These are phyloP conservation scores for Lipomyces starkeyi DNA, from an alignment of 805 yeast species.

Conservation along the genomic window DNA sequence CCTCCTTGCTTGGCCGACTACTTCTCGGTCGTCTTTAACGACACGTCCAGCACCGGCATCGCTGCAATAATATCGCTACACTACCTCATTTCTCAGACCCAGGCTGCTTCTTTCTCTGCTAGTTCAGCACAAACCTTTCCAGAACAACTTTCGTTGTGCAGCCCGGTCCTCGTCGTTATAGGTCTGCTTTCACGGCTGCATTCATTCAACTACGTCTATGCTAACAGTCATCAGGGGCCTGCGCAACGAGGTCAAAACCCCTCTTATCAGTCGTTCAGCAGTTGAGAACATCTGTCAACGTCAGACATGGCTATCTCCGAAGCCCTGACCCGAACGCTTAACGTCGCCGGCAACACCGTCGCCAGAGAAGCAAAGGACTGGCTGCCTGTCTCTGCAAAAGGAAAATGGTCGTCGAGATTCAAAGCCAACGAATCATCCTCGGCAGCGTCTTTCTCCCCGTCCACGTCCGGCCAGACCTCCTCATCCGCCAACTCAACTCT, in stretches of 20 bases:
- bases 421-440: constrained; percentile 9
- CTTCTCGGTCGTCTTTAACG: too few species aligned
- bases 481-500: neutral
- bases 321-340: neutral
- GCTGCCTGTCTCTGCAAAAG: constrained; percentile 27
- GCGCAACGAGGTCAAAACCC: neutral
- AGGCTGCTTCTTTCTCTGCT: too few species aligned
- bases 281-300: neutral
- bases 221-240: neutral
- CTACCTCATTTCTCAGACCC: too few species aligned
- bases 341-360: neutral
- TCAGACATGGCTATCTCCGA: neutral
- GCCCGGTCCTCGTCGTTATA: too few species aligned
- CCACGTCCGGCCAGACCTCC: constrained; percentile 5
- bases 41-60: too few species aligned
- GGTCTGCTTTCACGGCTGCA: too few species aligned
- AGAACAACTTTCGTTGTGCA: too few species aligned
- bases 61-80: too few species aligned
- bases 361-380: constrained; percentile 23
- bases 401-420: constrained; percentile 25
- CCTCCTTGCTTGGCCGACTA: too few species aligned
- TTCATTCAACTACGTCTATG: too few species aligned
- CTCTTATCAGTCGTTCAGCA: too few species aligned
- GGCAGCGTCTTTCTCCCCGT: neutral
- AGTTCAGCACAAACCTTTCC: too few species aligned